Base-by-base conservation (phyloP, 2,329 filamentous ascomycete genomes). In the Neonectria neomacrospora region DNA sequence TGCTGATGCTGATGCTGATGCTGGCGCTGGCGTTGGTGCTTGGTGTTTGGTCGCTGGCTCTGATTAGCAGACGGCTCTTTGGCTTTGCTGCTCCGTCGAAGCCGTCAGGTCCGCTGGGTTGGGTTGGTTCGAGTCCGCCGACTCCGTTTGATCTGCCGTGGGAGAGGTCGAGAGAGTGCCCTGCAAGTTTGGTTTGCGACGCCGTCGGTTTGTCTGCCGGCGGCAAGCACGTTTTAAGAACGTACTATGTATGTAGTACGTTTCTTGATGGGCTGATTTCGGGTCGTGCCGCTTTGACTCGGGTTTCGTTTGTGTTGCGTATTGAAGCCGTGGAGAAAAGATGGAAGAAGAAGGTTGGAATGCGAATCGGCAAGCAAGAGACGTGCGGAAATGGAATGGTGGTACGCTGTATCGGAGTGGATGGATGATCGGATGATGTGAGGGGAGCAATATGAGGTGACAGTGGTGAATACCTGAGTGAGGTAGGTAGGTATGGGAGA, bases 61-160 rank as follows among this genome's bases (percentile, higher is more conserved):
- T 18, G 48, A 22, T 47, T 47, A 47, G 44, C 44, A 34, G 45
- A 42, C 45, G 20, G 52, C 58, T 20, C 28, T 18, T 26, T 45
- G 32, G 39, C 9, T 28, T 51, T 53, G 50, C 26, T 26, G 34
- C 32, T 30, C 26, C 45, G 16, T 48, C 14, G 6, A 28, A 16
- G 3, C 23, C 26, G 42, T 28, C 20, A n/a, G 34, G 34, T 37
- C 34, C 14, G 37, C n/a, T 18, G n/a, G n/a, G 23, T 6, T 18
- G n/a, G n/a, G 23, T 6, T 16, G 22, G 26, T 18, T 47, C 23
- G 44, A 47, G 14, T n/a, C 50, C 22, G 50, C 20, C 30, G 37
- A 47, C 20, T 41, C 32, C 44, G 56, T 57, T 57, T 62, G 54
- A 62, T 62, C 48, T 53, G 50, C 59, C 12, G 30, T 18, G 39